phyloP scores from a whole-genome alignment of 768 basidiomycete species.

The Suillus luteus region DNA sequence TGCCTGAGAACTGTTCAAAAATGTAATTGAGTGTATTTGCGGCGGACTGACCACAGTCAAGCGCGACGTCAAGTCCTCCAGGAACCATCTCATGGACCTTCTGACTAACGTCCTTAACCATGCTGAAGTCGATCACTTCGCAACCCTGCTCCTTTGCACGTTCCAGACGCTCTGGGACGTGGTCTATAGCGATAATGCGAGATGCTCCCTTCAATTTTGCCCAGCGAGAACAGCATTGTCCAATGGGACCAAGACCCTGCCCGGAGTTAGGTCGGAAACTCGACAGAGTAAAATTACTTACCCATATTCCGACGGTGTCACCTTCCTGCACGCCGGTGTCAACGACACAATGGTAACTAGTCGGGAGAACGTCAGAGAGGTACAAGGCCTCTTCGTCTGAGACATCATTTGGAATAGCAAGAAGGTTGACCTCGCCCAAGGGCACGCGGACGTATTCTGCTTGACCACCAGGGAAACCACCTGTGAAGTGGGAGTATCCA shows the following conservation, averaged over 20 bases:
- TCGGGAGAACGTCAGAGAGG: constrained; percentile 65
- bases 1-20: constrained; percentile 32
- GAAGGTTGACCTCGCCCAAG: constrained; percentile 68
- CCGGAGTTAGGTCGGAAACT: constrained; percentile 1
- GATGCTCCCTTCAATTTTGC: constrained; percentile 67
- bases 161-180: constrained; percentile 52
- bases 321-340: constrained; percentile 75
- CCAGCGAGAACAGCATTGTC: constrained; percentile 60
- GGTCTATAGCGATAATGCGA: constrained; percentile 73
- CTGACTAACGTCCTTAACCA: constrained; percentile 47
- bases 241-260: constrained; percentile 68
- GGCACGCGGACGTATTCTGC: constrained; percentile 77
- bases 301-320: constrained; percentile 73
- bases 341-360: constrained; percentile 72
- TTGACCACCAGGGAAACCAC: constrained; percentile 74
- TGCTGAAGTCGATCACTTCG: constrained; percentile 60
- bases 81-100: constrained; percentile 61
- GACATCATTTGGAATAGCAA: constrained; percentile 67
- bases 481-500: constrained; percentile 71
- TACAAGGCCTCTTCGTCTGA: constrained; percentile 62
- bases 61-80: constrained; percentile 62
- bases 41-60: constrained; percentile 46
- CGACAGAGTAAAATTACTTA: constrained; percentile 21
- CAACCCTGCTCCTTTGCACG: constrained; percentile 49
- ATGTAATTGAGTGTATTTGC: constrained; percentile 17